Conservation (phyloP, 345 rosid genomes). For the Eucalyptus erythrocorys region DNA sequence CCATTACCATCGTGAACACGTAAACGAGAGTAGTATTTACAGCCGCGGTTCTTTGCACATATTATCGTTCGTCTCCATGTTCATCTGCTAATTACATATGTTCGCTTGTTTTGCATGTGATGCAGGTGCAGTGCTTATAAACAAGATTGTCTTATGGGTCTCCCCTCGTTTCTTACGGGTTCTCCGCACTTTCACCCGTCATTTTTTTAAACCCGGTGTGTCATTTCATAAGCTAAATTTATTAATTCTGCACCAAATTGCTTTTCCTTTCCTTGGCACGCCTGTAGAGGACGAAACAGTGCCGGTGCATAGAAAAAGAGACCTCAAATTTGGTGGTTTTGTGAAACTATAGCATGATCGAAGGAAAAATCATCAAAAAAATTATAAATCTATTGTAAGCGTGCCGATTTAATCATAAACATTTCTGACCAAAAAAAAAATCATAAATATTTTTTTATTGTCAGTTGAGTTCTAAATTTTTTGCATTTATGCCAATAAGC, state of each 20-base stretch:
- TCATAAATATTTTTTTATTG: rapidly evolving
- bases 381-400: rapidly evolving
- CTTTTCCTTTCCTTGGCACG: not conserved
- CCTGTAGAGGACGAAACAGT: not conserved
- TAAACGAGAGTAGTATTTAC: not conserved
- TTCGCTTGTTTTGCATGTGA: not conserved
- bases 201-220: not conserved
- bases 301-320: not conserved
- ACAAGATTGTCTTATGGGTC: not conserved
- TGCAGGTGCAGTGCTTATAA: not conserved
- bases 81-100: not conserved
- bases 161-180: not conserved
- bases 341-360: not conserved
- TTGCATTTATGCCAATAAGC: not conserved
- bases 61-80: not conserved
- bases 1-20: not conserved
- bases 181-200: not conserved
- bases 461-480: not conserved
- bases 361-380: too few species aligned
- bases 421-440: too few species aligned
- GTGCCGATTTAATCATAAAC: rapidly evolving
- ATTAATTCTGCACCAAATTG: not conserved
- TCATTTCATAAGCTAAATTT: not conserved
- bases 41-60: not conserved
- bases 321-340: not conserved